Evolutionary conservation across 108 stramenopile species (phyloP).

Genomic region (Cyclotella cryptica): DNA sequence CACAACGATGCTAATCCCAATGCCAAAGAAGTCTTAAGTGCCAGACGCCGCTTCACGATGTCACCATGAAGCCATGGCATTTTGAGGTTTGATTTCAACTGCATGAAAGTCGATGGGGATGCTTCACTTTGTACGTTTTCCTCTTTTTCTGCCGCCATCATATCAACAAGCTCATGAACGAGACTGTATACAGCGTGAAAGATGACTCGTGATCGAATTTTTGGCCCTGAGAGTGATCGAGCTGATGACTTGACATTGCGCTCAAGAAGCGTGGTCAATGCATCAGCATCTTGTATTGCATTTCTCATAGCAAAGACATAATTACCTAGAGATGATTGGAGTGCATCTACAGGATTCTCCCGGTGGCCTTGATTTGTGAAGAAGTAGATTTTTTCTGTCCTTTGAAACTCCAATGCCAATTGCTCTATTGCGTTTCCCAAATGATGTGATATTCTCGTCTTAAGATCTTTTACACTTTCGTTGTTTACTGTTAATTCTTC

Average conservation of each 20-base stretch:
- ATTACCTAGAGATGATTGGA: background rate
- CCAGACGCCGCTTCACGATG: slow-evolving; percentile 38
- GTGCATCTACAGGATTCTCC: slow-evolving; percentile 6
- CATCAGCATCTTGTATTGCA: background rate
- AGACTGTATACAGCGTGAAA: slow-evolving; percentile 42
- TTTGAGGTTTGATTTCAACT: slow-evolving; percentile 4
- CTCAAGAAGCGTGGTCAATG: background rate
- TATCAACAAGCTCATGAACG: slow-evolving; percentile 33
- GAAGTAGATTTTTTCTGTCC: slow-evolving; percentile 28
- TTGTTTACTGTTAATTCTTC: slow-evolving; percentile 43
- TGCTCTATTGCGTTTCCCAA: slow-evolving; percentile 29
- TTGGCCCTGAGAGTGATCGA: slow-evolving; percentile 29
- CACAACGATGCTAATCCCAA: slow-evolving; percentile 55
- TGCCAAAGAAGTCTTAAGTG: slow-evolving; percentile 59
- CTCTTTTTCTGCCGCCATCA: slow-evolving; percentile 16
- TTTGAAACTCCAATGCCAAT: slow-evolving; percentile 32
- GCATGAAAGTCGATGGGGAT: background rate
- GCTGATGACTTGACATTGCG: slow-evolving; percentile 23
- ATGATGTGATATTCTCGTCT: slow-evolving; percentile 29
- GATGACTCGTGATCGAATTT: slow-evolving; percentile 26
- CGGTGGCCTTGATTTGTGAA: background rate
- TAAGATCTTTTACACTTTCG: slow-evolving; percentile 24
- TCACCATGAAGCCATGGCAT: slow-evolving; percentile 50
- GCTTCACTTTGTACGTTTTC: background rate
- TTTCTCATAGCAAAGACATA: background rate